Conservation (phyloP, 371 early-diverging fungal species). For the Zychaea mexicana region DNA sequence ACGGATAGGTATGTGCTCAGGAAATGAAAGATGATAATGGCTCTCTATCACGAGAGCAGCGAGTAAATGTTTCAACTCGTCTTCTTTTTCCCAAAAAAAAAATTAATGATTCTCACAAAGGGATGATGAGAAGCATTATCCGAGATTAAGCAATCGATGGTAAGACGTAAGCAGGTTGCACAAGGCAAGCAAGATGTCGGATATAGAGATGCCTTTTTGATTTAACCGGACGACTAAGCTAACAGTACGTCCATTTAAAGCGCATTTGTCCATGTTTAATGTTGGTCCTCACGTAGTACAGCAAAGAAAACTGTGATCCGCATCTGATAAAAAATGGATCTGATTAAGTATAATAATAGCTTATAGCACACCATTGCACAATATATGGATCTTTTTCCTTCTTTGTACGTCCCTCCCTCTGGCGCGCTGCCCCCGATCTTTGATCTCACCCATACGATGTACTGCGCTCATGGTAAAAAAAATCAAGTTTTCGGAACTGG, state of each 20-base stretch:
- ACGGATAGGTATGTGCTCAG: too few relatives aligned
- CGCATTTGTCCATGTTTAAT: not conserved
- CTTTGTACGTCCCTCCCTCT: too few relatives aligned
- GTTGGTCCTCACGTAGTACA: not conserved
- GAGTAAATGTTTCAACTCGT: too few relatives aligned
- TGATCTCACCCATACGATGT: too few relatives aligned
- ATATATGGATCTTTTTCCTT: not conserved
- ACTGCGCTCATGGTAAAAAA: too few relatives aligned
- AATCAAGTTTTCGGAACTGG: too few relatives aligned
- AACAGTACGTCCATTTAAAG: not conserved
- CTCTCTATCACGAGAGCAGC: too few relatives aligned
- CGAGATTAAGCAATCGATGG: not conserved
- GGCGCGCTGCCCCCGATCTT: too few relatives aligned
- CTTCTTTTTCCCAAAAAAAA: not conserved
- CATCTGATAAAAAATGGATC: constrained; percentile 5
- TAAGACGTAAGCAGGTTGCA: constrained; percentile 3
- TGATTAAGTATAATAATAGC: not conserved
- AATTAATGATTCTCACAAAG: not conserved
- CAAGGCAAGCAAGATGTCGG: not conserved
- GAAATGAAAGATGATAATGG: too few relatives aligned
- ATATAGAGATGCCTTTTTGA: not conserved
- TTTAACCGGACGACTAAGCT: not conserved
- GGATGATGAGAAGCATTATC: not conserved
- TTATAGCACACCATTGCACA: not conserved
- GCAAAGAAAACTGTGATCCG: not conserved